A percentile compares a stretch with the other conserved stretches of the same genome.
Evolutionary conservation across 257 asterid species (phyloP).

Genomic region (Cruciata laevipes): DNA sequence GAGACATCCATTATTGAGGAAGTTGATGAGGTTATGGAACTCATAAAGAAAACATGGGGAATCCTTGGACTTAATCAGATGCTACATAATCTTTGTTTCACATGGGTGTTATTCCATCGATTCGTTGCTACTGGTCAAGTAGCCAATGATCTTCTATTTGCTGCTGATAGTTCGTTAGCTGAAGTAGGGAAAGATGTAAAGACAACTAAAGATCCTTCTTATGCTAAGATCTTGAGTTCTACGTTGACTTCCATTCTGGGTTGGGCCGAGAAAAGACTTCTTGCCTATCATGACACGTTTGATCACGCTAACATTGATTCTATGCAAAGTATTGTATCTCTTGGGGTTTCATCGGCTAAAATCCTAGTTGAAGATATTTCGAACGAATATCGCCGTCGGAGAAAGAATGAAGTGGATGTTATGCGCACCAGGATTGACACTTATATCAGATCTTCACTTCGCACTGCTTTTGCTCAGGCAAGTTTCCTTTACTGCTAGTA

Average conservation of each 20-base stretch:
- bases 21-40: slow-evolving; percentile 92
- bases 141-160: slow-evolving; percentile 63
- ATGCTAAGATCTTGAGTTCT: slow-evolving; percentile 71
- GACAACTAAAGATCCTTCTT: slow-evolving; percentile 63
- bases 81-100: slow-evolving; percentile 84
- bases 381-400: slow-evolving; percentile 84
- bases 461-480: slow-evolving; percentile 99
- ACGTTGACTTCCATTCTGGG: slow-evolving; percentile 89
- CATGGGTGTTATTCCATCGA: slow-evolving; percentile 89
- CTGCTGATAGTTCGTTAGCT: slow-evolving; percentile 74
- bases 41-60: slow-evolving; percentile 91
- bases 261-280: slow-evolving; percentile 97
- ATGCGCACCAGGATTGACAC: slow-evolving; percentile 90
- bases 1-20: slow-evolving; percentile 81
- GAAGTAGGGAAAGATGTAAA: slow-evolving; percentile 94
- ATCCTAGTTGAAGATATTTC: slow-evolving; percentile 92
- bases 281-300: slow-evolving; percentile 96
- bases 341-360: slow-evolving; percentile 85
- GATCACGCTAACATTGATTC: slow-evolving; percentile 63
- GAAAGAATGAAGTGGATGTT: slow-evolving; percentile 87
- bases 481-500: slow-evolving; percentile 24
- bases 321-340: slow-evolving; percentile 80
- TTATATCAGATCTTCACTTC: slow-evolving; percentile 91
- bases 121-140: slow-evolving; percentile 86
- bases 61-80: slow-evolving; percentile 76